phyloP scores from a whole-genome alignment of 179 eudicot genomes.

The Nepenthes alata region DNA sequence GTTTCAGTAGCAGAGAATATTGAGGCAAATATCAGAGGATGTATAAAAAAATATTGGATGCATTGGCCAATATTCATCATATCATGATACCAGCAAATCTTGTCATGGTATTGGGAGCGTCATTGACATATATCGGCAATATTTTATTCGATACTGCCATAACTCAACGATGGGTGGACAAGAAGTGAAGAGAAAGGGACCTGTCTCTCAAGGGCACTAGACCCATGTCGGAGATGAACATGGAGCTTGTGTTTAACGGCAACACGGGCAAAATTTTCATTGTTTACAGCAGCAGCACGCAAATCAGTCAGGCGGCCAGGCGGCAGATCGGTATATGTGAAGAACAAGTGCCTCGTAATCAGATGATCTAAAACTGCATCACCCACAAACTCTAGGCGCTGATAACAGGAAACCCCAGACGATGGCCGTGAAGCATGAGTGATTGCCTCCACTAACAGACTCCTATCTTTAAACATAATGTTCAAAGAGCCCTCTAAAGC shows the following conservation, averaged over 20 bases:
- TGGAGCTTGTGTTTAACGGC: conserved; percentile 91
- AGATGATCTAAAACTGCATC: conserved; percentile 99
- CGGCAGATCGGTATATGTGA: conserved; percentile 83
- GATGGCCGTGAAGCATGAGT: conserved; percentile 99
- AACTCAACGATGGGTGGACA: neutral
- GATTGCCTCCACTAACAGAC: conserved; percentile 80
- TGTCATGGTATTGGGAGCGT: no score
- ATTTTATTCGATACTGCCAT: neutral
- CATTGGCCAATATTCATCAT: neutral
- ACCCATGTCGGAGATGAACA: conserved; percentile 86
- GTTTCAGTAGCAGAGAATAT: no score
- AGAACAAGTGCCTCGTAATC: conserved; percentile 85
- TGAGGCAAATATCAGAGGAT: no score
- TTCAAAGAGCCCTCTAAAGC: conserved; percentile 64
- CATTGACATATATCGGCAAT: no score
- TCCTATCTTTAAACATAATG: conserved; percentile 44
- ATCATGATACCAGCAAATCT: neutral
- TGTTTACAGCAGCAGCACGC: conserved; percentile 99
- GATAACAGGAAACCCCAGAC: conserved; percentile 97
- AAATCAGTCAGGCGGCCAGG: conserved; percentile 97
- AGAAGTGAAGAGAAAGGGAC: conserved; percentile 17
- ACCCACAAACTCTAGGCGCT: conserved; percentile 93
- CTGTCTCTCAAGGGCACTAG: conserved; percentile 96
- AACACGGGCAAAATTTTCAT: conserved; percentile 96
- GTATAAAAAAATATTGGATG: no score